phyloP scores from a whole-genome alignment of 1,284 basidiomycete genomes.

The Ustilago xerochloae region DNA sequence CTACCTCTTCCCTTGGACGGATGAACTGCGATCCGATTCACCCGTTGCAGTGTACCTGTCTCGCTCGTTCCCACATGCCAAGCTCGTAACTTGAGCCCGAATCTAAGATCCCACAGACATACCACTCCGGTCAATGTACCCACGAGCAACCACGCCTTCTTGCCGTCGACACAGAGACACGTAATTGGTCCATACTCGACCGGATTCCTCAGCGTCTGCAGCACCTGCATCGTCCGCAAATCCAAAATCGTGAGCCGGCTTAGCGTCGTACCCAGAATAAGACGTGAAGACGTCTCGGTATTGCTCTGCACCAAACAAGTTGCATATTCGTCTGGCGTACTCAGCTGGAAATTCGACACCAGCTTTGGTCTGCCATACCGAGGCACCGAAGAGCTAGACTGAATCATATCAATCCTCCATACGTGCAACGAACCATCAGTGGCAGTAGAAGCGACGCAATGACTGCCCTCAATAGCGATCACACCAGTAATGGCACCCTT shows the following conservation, averaged over 20 bases:
- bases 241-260: slow-evolving; percentile 83
- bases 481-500: slow-evolving; percentile 67
- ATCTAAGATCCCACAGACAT: slow-evolving; percentile 92
- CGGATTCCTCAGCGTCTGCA: slow-evolving; percentile 83
- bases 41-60: slow-evolving; percentile 66
- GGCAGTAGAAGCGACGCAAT: slow-evolving; percentile 69
- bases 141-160: slow-evolving; percentile 84
- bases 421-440: slow-evolving; percentile 69
- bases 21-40: slow-evolving; percentile 81
- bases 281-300: slow-evolving; percentile 59
- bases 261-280: slow-evolving; percentile 86
- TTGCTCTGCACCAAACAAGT: slow-evolving; percentile 59
- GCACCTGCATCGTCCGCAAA: slow-evolving; percentile 82
- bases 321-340: slow-evolving; percentile 66
- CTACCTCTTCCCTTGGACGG: slow-evolving; percentile 80
- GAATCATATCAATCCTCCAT: slow-evolving; percentile 67
- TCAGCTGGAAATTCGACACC: slow-evolving; percentile 67
- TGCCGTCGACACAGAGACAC: slow-evolving; percentile 79
- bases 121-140: slow-evolving; percentile 86
- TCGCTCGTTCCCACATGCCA: slow-evolving; percentile 76
- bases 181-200: slow-evolving; percentile 87
- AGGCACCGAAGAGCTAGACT: slow-evolving; percentile 64
- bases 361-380: slow-evolving; percentile 68
- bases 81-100: slow-evolving; percentile 85
- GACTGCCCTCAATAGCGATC: slow-evolving; percentile 67